Base-by-base conservation (phyloP, 2,329 filamentous ascomycete species). In the Macrophomina pseudophaseolina region DNA sequence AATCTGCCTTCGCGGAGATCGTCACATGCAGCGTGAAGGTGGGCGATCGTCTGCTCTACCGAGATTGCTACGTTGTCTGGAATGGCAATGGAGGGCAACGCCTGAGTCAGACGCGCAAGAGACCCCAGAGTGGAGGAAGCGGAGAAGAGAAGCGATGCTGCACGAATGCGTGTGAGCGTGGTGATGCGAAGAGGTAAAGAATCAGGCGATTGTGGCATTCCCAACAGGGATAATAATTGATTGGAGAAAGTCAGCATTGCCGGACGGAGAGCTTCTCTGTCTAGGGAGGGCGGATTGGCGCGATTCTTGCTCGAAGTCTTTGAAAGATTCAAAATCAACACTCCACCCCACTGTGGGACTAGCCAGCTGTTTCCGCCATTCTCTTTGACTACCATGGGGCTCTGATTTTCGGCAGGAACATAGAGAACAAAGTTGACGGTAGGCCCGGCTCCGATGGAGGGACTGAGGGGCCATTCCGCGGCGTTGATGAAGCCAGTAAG, bases 341-440 rank as follows among this genome's bases (percentile, higher is more conserved):
- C 87, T 8, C 90, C 89, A 44, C 95, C 95, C 95, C 95, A 99
- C 81, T 99, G 95, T 0, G 95, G 95, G 52, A 99, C 91, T 70
- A 97, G 85, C 94, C 94, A 98, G 44, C 93, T 93, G 9, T 89
- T 93, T 7, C 83, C 86, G 40, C 81, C 80, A 69, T 82, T 87
- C 59, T 86, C 87, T 64, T 84, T 83, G 53, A 91, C 83, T 7
- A 86, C 71, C 40, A 91, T 79, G 12, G 88, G 89, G 3, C 84
- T 85, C 68, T 88, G 84, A 6, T 80, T 80, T 67, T 91, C 87
- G 67, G 92, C 88, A 5, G 94, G 93, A 7, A 96, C 88, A 74
- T 95, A 99, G 33, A 98, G 85, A 66, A 98, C 89, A 76, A 99
- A 98, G 79, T 99, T 98, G 74, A 99, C 89, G 0, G 95, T 99